Base-by-base conservation (phyloP, 1,284 basidiomycete species). In the Ustilago loliicola region DNA sequence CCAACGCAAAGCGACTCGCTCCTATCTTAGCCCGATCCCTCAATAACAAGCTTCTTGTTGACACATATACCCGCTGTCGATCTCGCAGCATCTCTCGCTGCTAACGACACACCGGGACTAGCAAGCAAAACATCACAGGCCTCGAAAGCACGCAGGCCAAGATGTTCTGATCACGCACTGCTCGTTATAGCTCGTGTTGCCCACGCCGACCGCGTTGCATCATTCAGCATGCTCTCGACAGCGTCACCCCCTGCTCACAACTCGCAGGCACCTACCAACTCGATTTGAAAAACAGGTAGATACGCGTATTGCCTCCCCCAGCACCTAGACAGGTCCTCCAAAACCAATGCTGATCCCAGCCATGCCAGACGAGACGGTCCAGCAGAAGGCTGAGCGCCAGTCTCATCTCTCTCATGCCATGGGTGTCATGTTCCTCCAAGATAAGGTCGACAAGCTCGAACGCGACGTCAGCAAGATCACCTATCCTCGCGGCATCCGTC, bases 351-450 rank as follows among this genome's bases (percentile, higher is more conserved):
- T 45, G 8, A 45, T 34, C 8, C 19, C 29, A 6, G 45, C 25
- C 3, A 74, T 74, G 68, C 51, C 66, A 13, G 50, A 71, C 56
- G 77, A 75, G 32, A 58, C 72, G 2, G 29, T 25, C 0, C 67
- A 66, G 38, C 66, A 75, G 45, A 61, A 66, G 48, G 66, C 66
- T 1, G 72, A 72, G 53, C 68, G 69, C 42, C 77, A 79, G 30
- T 52, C 69, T 21, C 72, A 69, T 13, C 70, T 83, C 30, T 80
- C 79, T 17, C 57, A 78, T n/a, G 77, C 77, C 8, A 83, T 83
- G 82, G 82, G 80, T 32, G 80, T 80, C 61, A 76, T 83, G 66
- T 79, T 80, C 45, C 79, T 83, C 13, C 80, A 82, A 52, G 73
- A 82, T 66, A 74, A 79, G 54, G 82, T 83, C 3, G 66, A 75